Evolutionary conservation across 2,329 filamentous ascomycete species (phyloP).

Genomic region (Chaetomiaceae sp.): DNA sequence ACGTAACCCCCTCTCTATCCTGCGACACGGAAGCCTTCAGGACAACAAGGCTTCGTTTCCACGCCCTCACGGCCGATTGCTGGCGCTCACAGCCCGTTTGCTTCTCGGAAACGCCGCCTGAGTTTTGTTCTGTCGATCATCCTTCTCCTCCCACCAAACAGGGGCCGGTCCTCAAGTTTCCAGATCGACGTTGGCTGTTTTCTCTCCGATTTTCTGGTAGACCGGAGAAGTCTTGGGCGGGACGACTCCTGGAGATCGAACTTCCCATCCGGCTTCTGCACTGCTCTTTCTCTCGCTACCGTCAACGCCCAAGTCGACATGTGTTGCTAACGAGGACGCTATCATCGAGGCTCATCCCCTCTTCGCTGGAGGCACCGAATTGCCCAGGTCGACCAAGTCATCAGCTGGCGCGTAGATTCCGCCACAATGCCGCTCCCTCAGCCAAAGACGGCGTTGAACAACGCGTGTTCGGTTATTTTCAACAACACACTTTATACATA

Average conservation of each 20-base stretch:
- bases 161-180: conserved; percentile 34
- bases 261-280: too few relatives aligned
- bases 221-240: neutral
- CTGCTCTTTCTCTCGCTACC: too few relatives aligned
- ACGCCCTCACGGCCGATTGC: too few relatives aligned
- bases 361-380: conserved; percentile 12
- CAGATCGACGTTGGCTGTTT: conserved; percentile 17
- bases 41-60: conserved; percentile 32
- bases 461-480: conserved; percentile 77
- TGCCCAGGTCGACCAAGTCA: neutral
- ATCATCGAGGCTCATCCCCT: conserved; percentile 13
- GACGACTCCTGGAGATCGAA: neutral
- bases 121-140: conserved; percentile 38
- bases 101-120: conserved; percentile 26
- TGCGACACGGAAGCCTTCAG: conserved; percentile 39
- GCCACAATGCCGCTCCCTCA: conserved; percentile 65
- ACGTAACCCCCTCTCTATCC: conserved; percentile 28
- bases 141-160: conserved; percentile 24
- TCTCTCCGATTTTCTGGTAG: conserved; percentile 1
- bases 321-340: conserved; percentile 20
- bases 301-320: conserved; percentile 19
- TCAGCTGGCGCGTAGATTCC: conserved; percentile 3
- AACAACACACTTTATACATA: conserved; percentile 82
- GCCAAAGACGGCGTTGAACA: conserved; percentile 65
- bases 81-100: too few relatives aligned